Base-by-base conservation (phyloP, 176 grass and related monocot genomes). In the Aegilops umbellulata region DNA sequence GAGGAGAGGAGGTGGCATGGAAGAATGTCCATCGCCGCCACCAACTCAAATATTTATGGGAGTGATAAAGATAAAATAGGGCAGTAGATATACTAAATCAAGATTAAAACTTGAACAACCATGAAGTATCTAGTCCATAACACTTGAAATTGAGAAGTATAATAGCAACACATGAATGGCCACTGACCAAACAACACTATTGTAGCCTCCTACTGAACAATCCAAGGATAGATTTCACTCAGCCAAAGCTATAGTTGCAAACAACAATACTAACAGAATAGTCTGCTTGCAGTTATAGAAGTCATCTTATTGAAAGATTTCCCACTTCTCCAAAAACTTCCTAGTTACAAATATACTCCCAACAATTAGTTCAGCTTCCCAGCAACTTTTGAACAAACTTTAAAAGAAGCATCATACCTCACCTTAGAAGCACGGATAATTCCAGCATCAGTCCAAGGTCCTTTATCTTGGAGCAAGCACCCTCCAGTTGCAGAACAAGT, bases 391-490 rank as follows among this genome's bases (percentile, higher is more conserved):
- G 31, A 75, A 80, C 77, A 72, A 84, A 82, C 61, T 71, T 38
- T 44, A 68, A 39, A 65, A 87, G 35, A 60, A 84, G 38, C 75
- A 83, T 58, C 80, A 84, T 81, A 90, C 60, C 80, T 84, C 74
- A 98, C 96, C 90, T 95, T 75, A 82, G 91, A 89, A 87, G 86
- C 80, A 68, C 31, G 64, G 76, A 78, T 80, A 76, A 94, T 88
- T 72, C 92, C 79, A 32, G 79, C 81, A 35, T 91, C 74, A 69
- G 78, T 95, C 96, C 96, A 98, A 30, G 93, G 93, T 65, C 93
- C 96, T 89, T 89, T 94, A 79, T 98, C 96, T 95, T 92, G 85
- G 69, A 88, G 77, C 80, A 95, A 89, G 92, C 96, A 98, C 57
- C 93, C 93, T 76, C 78, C 93, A 84, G 74, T 78, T 30, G 82